A percentile compares a stretch with the other conserved stretches of the same genome.
phyloP scores from a whole-genome alignment of 2,329 filamentous ascomycete species.

The Exophiala alcalophila region DNA sequence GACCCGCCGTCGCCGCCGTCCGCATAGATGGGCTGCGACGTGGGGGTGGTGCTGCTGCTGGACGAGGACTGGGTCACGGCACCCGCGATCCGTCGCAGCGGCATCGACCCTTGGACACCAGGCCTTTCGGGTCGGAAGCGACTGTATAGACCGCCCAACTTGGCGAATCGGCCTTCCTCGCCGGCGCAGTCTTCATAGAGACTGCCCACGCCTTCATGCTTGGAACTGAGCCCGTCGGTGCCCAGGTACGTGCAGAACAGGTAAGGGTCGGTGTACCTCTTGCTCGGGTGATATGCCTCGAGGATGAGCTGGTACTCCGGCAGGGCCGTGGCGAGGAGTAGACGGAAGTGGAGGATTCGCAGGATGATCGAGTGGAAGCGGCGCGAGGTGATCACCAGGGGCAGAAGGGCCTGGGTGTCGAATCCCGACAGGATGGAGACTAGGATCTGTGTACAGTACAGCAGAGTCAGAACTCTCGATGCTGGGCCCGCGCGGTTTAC shows the following conservation, averaged over 20 bases:
- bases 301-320: conserved; percentile 67
- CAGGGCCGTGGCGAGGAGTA: conserved; percentile 58
- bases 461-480: background rate
- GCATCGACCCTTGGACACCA: conserved; percentile 39
- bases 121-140: conserved; percentile 65
- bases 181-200: conserved; percentile 36
- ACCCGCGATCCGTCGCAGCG: conserved; percentile 33
- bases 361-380: conserved; percentile 63
- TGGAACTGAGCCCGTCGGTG: conserved; percentile 57
- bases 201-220: conserved; percentile 41
- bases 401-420: conserved; percentile 53
- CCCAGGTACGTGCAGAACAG: conserved; percentile 66
- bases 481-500: too few species aligned
- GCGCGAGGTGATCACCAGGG: conserved; percentile 57
- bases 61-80: conserved; percentile 43
- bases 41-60: conserved; percentile 43
- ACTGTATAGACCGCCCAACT: conserved; percentile 61
- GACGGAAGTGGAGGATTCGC: conserved; percentile 62
- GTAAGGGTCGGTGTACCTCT: conserved; percentile 64
- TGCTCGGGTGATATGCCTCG: conserved; percentile 73
- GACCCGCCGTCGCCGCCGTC: conserved; percentile 30
- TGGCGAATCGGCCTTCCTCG: conserved; percentile 41
- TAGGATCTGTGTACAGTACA: conserved; percentile 54
- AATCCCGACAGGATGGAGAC: conserved; percentile 51
- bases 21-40: conserved; percentile 26